phyloP scores from a whole-genome alignment of 305 asterid species.

The Solanum aculeatissimum region DNA sequence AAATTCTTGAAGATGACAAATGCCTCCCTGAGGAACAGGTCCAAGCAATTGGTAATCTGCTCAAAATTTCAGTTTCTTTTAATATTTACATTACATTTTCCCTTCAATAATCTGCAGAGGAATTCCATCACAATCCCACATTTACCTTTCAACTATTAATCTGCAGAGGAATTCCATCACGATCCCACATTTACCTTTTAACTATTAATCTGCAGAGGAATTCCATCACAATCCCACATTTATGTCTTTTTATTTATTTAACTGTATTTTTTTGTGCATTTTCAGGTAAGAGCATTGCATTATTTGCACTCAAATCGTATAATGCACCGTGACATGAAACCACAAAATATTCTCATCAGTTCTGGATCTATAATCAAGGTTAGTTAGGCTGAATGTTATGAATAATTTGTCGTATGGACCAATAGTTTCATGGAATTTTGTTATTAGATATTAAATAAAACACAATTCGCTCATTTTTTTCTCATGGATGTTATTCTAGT shows the following conservation, averaged over 20 bases:
- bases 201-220: no score
- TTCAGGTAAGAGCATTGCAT: slow-evolving; percentile 88
- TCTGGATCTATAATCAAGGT: slow-evolving; percentile 93
- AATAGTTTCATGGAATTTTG: not conserved
- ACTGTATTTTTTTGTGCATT: slow-evolving; percentile 1
- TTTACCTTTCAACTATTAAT: not conserved
- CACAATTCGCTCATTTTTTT: not conserved
- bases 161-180: not conserved
- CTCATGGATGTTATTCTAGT: not conserved
- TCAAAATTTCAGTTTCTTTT: not conserved
- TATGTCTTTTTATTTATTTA: not conserved
- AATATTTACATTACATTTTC: not conserved
- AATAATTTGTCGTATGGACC: not conserved
- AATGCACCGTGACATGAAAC: slow-evolving; percentile 98
- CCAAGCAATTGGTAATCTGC: slow-evolving; percentile 75
- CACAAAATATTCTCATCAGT: slow-evolving; percentile 95
- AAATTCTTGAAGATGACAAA: slow-evolving; percentile 97
- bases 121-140: no score
- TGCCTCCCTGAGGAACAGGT: slow-evolving; percentile 99
- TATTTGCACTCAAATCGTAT: slow-evolving; percentile 97
- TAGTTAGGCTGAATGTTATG: not conserved
- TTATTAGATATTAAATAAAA: not conserved
- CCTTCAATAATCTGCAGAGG: no score
- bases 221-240: no score
- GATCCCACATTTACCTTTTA: no score